A percentile compares a stretch with the other conserved stretches of the same genome.
phyloP scores from a whole-genome alignment of 2,329 filamentous ascomycete species.

The Hymenoscyphus albidus region DNA sequence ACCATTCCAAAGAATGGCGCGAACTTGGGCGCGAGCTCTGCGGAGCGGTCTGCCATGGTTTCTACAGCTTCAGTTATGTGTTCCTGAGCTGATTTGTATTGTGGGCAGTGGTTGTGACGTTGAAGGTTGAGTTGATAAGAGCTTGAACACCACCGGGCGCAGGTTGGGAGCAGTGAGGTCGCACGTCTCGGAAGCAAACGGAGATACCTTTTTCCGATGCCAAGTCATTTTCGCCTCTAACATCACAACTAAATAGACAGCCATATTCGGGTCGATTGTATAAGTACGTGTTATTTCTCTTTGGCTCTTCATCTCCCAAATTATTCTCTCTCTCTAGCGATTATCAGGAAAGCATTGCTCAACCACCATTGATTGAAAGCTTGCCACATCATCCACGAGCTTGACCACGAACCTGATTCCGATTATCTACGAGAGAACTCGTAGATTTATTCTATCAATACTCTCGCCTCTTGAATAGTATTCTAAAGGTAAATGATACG shows the following conservation, averaged over 20 bases:
- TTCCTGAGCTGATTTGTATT: conserved; percentile 13
- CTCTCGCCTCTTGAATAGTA: no score
- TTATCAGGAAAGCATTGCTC: no score
- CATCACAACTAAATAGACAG: background rate
- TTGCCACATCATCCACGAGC: no score
- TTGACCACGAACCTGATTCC: no score
- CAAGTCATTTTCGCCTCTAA: background rate
- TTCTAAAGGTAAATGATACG: no score
- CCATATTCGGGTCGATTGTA: no score
- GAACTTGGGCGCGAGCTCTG: conserved; percentile 69
- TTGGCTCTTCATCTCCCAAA: no score
- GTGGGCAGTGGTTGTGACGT: conserved; percentile 19
- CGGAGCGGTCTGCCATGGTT: conserved; percentile 46
- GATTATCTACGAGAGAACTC: no score
- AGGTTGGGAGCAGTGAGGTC: background rate
- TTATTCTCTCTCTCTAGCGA: no score
- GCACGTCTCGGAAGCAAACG: background rate
- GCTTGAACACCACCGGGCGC: background rate
- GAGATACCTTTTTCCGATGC: background rate
- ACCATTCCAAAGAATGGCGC: conserved; percentile 89
- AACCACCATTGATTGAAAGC: no score
- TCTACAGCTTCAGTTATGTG: conserved; percentile 19
- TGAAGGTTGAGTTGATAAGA: conserved; percentile 15
- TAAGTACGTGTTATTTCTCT: no score
- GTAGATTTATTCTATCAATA: no score